These are phyloP conservation scores for Entomortierella chlamydospora DNA, from an alignment of 192 early-diverging fungal species.

Conservation along the genomic window DNA sequence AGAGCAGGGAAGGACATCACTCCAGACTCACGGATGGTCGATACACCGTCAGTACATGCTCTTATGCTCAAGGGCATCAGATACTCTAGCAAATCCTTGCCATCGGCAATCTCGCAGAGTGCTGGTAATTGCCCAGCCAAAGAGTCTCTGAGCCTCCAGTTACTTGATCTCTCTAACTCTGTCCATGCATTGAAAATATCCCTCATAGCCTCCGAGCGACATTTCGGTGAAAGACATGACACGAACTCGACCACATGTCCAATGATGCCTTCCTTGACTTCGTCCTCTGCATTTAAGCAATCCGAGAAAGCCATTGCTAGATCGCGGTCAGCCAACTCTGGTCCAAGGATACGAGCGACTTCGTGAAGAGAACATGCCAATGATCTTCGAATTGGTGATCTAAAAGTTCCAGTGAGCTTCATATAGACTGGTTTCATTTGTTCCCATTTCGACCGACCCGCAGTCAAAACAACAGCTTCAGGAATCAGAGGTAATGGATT, in stretches of 20 bases:
- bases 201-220: slow-evolving; percentile 75
- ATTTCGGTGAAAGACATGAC: slow-evolving; percentile 67
- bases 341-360: slow-evolving; percentile 67
- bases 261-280: slow-evolving; percentile 79
- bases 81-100: slow-evolving; percentile 68
- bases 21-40: slow-evolving; percentile 66
- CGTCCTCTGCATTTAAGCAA: slow-evolving; percentile 65
- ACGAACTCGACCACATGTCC: slow-evolving; percentile 77
- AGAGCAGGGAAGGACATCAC: slow-evolving; percentile 51
- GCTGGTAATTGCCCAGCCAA: slow-evolving; percentile 77
- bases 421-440: slow-evolving; percentile 58
- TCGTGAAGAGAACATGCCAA: slow-evolving; percentile 72
- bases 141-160: slow-evolving; percentile 81
- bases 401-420: slow-evolving; percentile 46
- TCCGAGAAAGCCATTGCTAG: slow-evolving; percentile 63
- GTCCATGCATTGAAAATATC: slow-evolving; percentile 75
- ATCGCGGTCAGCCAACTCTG: slow-evolving; percentile 65
- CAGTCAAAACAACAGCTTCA: slow-evolving; percentile 68
- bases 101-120: slow-evolving; percentile 73
- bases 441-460: slow-evolving; percentile 67
- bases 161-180: slow-evolving; percentile 67
- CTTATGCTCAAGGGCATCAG: slow-evolving; percentile 75
- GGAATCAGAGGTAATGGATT: too few relatives aligned
- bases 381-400: slow-evolving; percentile 66
- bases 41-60: slow-evolving; percentile 64